A percentile compares a stretch with the other conserved stretches of the same genome.
Conservation (phyloP, 225 moss, liverwort and hornwort genomes). For the Anthoceros angustus region DNA sequence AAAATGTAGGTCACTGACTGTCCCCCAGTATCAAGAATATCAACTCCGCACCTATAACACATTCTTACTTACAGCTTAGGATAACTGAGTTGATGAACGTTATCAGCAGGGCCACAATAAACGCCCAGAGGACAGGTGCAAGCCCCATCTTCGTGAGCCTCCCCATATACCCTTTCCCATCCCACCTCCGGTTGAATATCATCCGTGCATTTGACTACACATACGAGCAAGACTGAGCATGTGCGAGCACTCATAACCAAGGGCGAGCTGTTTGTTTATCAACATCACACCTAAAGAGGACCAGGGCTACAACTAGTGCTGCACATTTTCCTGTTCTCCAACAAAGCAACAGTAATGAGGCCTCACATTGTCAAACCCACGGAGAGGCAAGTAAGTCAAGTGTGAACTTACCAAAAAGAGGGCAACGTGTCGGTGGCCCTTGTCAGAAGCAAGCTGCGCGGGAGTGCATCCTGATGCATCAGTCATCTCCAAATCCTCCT, state of each 20-base stretch:
- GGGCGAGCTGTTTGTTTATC: background rate
- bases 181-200: constrained; percentile 77
- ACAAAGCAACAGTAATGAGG: too few species aligned
- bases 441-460: constrained; percentile 70
- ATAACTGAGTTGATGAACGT: constrained; percentile 61
- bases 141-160: constrained; percentile 76
- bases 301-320: background rate
- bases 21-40: background rate
- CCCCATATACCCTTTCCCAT: constrained; percentile 53
- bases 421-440: constrained; percentile 87
- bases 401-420: constrained; percentile 49
- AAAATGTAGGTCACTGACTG: background rate
- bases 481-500: constrained; percentile 61
- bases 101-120: constrained; percentile 43
- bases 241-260: background rate
- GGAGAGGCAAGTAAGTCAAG: background rate
- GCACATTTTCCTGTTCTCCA: too few species aligned
- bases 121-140: constrained; percentile 75
- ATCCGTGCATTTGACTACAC: constrained; percentile 61
- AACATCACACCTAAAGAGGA: background rate
- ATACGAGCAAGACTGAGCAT: background rate
- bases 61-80: constrained; percentile 29
- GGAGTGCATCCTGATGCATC: constrained; percentile 62
- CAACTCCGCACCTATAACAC: background rate
- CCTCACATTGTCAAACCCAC: background rate